Base-by-base conservation (phyloP, 257 asterid species). In the Solanum chaucha region DNA sequence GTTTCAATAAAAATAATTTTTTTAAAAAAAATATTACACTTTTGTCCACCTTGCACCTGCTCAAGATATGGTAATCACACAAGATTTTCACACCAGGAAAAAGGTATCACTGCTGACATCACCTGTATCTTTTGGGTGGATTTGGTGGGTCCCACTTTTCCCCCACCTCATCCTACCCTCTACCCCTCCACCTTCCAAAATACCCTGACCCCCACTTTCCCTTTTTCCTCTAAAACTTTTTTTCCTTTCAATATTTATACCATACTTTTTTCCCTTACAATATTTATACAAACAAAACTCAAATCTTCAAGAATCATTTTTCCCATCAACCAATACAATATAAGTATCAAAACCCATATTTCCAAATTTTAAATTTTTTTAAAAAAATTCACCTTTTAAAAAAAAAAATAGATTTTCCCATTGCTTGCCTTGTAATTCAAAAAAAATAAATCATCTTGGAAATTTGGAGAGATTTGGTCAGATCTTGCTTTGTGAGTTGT, bases 401-500 rank as follows among this genome's bases (percentile, higher is more conserved):
- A 30, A 46, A 19, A 67, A 35, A n/a, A 10, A 30, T 28, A 46
- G 13, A 41, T 8, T 68, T 38, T 38, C 82, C 67, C 84, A 89
- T 94, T 91, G 93, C 96, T 93, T 93, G 98, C 93, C 98, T 93
- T 96, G 92, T 32, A 61, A 95, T 93, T 93, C 10, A 30, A 68
- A 87, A 87, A 90, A 5, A 51, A 46, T 4, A 67, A 87, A 86
- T 88, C 93, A 91, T 85, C 89, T 92, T 92, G 91, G 90, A 86
- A 90, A 61, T 88, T 89, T 88, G 86, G 91, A 83, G 86, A 92
- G 90, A 90, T 93, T 92, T 93, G 95, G 92, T 91, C 95, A 93
- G 98, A 95, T 94, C 97, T 96, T 94, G 97, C 94, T 93, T 94
- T 93, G 90, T 94, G 92, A 91, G 90, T 86, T 92, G 94, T 92